Evolutionary conservation across 768 basidiomycete species (phyloP), one percentile per base, ranked within the genome.

Genomic region (Psilocybe subaeruginosa): DNA sequence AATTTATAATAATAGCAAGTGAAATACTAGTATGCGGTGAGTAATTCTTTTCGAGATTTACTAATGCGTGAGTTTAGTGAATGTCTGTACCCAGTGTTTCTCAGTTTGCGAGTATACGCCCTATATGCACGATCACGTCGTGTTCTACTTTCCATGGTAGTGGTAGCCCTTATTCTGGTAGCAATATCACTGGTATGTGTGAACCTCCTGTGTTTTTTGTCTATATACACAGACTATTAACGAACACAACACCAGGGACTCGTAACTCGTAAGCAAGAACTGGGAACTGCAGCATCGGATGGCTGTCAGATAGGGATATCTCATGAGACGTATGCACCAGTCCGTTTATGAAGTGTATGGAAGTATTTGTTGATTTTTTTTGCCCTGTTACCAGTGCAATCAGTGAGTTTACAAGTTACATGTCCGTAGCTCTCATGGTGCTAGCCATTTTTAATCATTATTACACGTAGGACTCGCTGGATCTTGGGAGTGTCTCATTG

Each of bases 401-500:
- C 23, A 50, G 30, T 35, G 11, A 6, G 33, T 35, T 7, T 35
- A 7, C 33, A 35, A 6, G 33, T 35, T 31, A 9, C 16, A 14
- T 17, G 19, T 19, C 16, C 9, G 16, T 19, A 23, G 27, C 29
- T 16, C 5, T 30, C 12, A 9, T 19, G 9, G 33, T 7, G 33
- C 33, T 35, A 7, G 33, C 23, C 23, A 23, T 23, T 23, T 23
- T 23, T 41, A 6, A 46, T 46, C 14, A 6, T 9, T n/a, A 16
- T 35, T 37, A 14, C 12, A 5, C 1, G 16, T n/a, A 56, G 55
- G 41, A 43, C 11, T 56, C 12, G 55, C 55, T 0, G 55, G 43
- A 17, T 41, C 55, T 27, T 56, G 55, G 55, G 55, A 56, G 30
- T 43, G 41, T 11, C 43, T 56, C 23, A 45, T 56, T 27, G 41